These are phyloP conservation scores for Lathyrus oleraceus DNA, from an alignment of 306 rosid species.

Conservation along the genomic window DNA sequence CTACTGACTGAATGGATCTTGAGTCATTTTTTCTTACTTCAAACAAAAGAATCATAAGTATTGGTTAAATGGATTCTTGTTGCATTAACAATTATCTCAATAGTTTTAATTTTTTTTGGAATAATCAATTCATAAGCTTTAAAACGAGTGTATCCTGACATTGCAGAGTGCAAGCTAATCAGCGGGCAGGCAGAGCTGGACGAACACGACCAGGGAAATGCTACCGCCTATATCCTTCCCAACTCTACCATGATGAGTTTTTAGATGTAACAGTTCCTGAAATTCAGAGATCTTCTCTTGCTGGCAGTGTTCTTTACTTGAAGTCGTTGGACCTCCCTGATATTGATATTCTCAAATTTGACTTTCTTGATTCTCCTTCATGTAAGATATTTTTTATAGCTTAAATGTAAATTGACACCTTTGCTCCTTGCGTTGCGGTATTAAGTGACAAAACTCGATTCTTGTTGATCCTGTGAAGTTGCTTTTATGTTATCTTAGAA, in stretches of 20 bases:
- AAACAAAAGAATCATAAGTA: neutral
- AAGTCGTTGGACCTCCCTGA: constrained; percentile 94
- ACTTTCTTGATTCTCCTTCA: constrained; percentile 89
- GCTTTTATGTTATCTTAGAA: neutral
- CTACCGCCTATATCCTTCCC: constrained; percentile 83
- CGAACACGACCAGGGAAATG: constrained; percentile 96
- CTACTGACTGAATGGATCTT: constrained; percentile 11
- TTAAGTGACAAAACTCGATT: constrained; percentile 27
- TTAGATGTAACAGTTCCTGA: constrained; percentile 94
- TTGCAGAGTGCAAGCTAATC: constrained; percentile 94
- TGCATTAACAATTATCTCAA: constrained; percentile 8
- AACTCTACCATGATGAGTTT: constrained; percentile 64
- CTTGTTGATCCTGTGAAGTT: constrained; percentile 8
- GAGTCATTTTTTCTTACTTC: constrained; percentile 2
- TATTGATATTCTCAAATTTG: constrained; percentile 89
- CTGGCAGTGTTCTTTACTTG: constrained; percentile 93
- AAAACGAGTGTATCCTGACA: constrained; percentile 17
- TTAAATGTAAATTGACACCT: neutral
- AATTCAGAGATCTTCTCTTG: constrained; percentile 91
- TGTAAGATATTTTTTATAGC: constrained; percentile 46
- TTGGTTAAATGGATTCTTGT: constrained; percentile 28
- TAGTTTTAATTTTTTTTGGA: neutral
- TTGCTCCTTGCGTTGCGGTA: constrained; percentile 7
- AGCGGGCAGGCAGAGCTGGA: constrained; percentile 98
- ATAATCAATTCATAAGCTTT: neutral